These are phyloP conservation scores for Oryza officinalis DNA, from an alignment of 176 grass and related monocot genomes.

Conservation along the genomic window DNA sequence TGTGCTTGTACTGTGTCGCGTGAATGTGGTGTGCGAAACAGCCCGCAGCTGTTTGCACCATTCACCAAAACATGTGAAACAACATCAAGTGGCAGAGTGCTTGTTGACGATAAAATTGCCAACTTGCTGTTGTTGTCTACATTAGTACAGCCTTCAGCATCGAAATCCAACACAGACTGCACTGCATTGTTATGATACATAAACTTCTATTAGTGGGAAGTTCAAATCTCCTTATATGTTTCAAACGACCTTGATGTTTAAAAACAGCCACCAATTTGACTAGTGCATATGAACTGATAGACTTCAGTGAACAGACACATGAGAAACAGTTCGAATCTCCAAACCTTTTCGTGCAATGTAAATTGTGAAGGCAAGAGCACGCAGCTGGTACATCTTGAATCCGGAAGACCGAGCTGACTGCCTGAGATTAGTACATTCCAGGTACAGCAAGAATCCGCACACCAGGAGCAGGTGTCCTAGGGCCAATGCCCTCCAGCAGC, in stretches of 20 bases:
- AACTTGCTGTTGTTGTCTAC: background rate
- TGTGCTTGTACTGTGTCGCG: background rate
- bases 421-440: slow-evolving; percentile 30
- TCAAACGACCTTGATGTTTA: background rate
- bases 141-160: background rate
- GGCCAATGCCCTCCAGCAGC: background rate
- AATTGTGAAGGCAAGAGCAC: background rate
- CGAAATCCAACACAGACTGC: background rate
- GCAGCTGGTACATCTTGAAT: slow-evolving; percentile 3
- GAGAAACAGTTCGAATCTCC: background rate
- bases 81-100: background rate
- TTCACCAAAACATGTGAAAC: background rate
- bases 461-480: background rate
- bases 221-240: background rate
- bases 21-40: background rate
- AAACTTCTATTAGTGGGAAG: slow-evolving; percentile 12
- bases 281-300: background rate
- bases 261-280: background rate
- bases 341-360: background rate
- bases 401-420: slow-evolving; percentile 36
- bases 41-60: background rate
- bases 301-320: slow-evolving; percentile 5
- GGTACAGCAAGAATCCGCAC: slow-evolving; percentile 28
- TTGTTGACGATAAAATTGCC: background rate
- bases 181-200: background rate